Percentiles rank a stretch among this genome's conserved stretches.
These are phyloP conservation scores for Lactifluus pinguis DNA, from an alignment of 768 basidiomycete species.

Conservation along the genomic window DNA sequence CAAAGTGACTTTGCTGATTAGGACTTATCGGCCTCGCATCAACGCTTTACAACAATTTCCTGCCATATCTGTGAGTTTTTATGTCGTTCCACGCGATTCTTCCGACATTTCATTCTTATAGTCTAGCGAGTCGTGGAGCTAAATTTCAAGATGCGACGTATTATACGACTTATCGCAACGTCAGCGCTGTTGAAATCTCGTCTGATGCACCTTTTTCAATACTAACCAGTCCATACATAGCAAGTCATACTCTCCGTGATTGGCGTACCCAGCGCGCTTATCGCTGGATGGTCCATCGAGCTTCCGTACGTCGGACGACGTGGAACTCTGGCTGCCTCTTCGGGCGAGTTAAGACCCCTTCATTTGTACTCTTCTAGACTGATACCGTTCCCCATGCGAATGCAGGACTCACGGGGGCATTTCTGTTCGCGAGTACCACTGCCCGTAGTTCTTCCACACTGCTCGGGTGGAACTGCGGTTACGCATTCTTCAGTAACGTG, in stretches of 20 bases:
- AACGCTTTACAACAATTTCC: slow-evolving; percentile 31
- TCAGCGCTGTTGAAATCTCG: slow-evolving; percentile 15
- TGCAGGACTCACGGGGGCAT: slow-evolving; percentile 61
- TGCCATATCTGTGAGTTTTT: slow-evolving; percentile 27
- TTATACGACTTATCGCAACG: slow-evolving; percentile 31
- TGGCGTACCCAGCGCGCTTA: slow-evolving; percentile 62
- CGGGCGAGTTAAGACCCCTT: slow-evolving; percentile 38
- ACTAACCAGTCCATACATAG: slow-evolving; percentile 32
- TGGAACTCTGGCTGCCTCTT: slow-evolving; percentile 56
- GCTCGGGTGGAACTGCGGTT: slow-evolving; percentile 76
- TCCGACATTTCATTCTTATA: slow-evolving; percentile 11
- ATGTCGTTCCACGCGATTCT: not conserved
- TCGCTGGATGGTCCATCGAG: slow-evolving; percentile 67
- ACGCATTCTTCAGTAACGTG: slow-evolving; percentile 55
- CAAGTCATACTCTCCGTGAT: slow-evolving; percentile 61
- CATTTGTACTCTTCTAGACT: not conserved
- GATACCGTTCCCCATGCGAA: slow-evolving; percentile 34
- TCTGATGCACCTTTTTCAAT: not conserved
- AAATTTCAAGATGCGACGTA: slow-evolving; percentile 29
- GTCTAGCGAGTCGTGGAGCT: slow-evolving; percentile 29
- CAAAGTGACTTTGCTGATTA: not conserved
- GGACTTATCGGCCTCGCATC: slow-evolving; percentile 30
- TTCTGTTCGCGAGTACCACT: slow-evolving; percentile 71
- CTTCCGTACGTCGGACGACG: slow-evolving; percentile 52
- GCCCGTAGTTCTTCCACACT: slow-evolving; percentile 56